A percentile compares a stretch with the other conserved stretches of the same genome.
Conservation (phyloP, 306 rosid genomes). For the Comarum palustre region DNA sequence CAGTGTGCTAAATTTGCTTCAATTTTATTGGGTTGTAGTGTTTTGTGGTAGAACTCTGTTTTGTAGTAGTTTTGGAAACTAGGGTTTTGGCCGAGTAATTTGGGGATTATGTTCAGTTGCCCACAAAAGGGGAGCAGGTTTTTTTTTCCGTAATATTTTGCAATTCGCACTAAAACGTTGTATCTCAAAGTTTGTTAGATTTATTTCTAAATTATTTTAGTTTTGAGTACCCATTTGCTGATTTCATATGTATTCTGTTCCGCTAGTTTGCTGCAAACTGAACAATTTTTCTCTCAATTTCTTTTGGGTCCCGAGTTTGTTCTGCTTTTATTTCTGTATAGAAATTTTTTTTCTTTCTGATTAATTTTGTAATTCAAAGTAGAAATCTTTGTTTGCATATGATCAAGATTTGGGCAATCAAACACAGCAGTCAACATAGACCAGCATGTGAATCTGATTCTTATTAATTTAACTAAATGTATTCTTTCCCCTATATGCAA, state of each 20-base stretch:
- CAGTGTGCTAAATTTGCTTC: constrained; percentile 18
- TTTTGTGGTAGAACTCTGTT: constrained; percentile 7
- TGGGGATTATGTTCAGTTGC: constrained; percentile 5
- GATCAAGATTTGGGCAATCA: neutral
- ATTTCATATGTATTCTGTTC: neutral
- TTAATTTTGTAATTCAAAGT: too few species aligned
- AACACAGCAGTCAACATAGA: neutral
- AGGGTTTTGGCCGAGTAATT: constrained; percentile 17
- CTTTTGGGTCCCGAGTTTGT: neutral
- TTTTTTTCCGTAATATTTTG: neutral
- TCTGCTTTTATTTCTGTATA: neutral
- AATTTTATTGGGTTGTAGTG: neutral
- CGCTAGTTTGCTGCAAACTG: neutral
- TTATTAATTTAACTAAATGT: neutral
- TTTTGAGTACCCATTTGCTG: neutral
- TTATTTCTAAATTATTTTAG: neutral
- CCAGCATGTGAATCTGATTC: neutral
- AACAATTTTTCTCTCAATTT: neutral
- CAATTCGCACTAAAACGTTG: neutral
- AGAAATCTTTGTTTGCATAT: neutral
- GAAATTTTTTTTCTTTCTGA: neutral
- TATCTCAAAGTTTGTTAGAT: neutral
- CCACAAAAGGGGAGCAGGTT: neutral
- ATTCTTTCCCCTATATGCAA: neutral
- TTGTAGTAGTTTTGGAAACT: neutral